Evolutionary conservation across 2,329 filamentous ascomycete species (phyloP).

Genomic region (Colletotrichum abscissum): DNA sequence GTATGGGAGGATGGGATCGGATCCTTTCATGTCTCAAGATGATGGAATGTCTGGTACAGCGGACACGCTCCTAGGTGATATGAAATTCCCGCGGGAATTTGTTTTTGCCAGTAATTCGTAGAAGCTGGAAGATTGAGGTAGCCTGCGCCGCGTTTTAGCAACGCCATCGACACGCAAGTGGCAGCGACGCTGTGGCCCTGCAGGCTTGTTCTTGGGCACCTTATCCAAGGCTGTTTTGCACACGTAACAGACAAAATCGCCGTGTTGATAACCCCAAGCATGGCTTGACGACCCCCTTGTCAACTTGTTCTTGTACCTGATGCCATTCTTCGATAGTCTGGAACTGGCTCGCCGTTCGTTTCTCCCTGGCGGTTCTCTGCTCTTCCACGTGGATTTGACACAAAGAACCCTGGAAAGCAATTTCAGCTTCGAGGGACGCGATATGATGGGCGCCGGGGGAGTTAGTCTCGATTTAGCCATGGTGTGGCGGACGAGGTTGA

Average conservation of each 20-base stretch:
- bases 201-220: neutral
- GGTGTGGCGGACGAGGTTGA: neutral
- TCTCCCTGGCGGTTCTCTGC: neutral
- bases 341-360: neutral
- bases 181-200: neutral
- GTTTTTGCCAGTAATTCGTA: neutral
- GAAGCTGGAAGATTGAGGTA: neutral
- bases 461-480: constrained; percentile 1
- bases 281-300: neutral
- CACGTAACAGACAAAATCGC: neutral
- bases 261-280: neutral
- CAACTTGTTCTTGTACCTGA: neutral
- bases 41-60: neutral
- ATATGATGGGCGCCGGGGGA: neutral
- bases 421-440: neutral
- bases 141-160: neutral
- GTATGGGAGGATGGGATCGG: neutral
- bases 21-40: neutral
- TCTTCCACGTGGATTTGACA: constrained; percentile 16
- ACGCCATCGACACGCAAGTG: neutral
- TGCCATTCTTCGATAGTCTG: neutral
- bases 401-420: constrained; percentile 7
- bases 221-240: neutral
- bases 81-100: neutral
- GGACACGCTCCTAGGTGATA: neutral